Evolutionary conservation across 176 grass and related monocot genomes (phyloP).

Genomic region (Elaeis guineensis): DNA sequence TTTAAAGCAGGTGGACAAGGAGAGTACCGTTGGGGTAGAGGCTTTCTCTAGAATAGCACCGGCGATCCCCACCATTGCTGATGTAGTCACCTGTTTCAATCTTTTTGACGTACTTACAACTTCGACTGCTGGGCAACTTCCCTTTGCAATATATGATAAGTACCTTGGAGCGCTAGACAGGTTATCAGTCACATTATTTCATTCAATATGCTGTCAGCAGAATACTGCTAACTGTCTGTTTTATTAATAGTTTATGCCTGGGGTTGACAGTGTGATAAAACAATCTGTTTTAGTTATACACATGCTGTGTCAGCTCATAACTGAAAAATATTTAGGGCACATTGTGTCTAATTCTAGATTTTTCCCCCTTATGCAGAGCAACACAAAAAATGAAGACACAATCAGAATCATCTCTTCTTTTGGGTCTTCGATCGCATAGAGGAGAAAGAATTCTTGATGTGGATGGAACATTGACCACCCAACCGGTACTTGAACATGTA

Average conservation of each 20-base stretch:
- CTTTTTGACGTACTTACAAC: slow-evolving; percentile 74
- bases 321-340: too few relatives aligned
- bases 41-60: slow-evolving; percentile 95
- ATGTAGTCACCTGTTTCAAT: slow-evolving; percentile 90
- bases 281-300: too few relatives aligned
- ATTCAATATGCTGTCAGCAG: too few relatives aligned
- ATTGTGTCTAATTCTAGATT: too few relatives aligned
- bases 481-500: slow-evolving; percentile 93
- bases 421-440: slow-evolving; percentile 52
- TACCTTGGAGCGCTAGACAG: slow-evolving; percentile 89
- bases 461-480: slow-evolving; percentile 94
- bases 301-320: too few relatives aligned
- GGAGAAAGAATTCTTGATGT: slow-evolving; percentile 82
- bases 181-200: slow-evolving; percentile 17
- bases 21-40: slow-evolving; percentile 70
- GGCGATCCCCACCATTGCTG: slow-evolving; percentile 78
- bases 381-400: slow-evolving; percentile 97
- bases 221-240: too few relatives aligned
- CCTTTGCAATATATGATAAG: slow-evolving; percentile 81
- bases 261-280: too few relatives aligned
- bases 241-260: too few relatives aligned
- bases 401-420: slow-evolving; percentile 78
- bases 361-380: slow-evolving; percentile 43
- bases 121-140: slow-evolving; percentile 64
- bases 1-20: slow-evolving; percentile 58